Percentiles rank a stretch among this genome's conserved stretches.
Evolutionary conservation across 1,284 basidiomycete genomes (phyloP).

Genomic region (Heterobasidion occidentale): DNA sequence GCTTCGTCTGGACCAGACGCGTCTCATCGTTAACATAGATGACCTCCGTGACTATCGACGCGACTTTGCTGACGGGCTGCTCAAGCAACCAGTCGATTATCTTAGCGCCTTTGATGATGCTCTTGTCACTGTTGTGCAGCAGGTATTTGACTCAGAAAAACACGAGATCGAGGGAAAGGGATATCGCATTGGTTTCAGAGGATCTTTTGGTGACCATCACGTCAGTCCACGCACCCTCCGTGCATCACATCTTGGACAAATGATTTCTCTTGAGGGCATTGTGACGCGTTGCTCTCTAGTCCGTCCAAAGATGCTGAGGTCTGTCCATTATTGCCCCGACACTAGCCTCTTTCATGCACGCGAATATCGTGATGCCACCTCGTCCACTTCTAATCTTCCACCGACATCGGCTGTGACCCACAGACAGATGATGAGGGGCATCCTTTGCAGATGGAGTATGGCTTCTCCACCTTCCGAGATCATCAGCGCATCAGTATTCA

Average conservation of each 20-base stretch:
- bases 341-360: conserved; percentile 83
- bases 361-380: conserved; percentile 90
- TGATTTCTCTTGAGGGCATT: conserved; percentile 98
- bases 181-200: conserved; percentile 89
- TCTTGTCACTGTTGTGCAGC: conserved; percentile 67
- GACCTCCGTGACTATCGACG: conserved; percentile 93
- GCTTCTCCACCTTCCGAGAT: conserved; percentile 88
- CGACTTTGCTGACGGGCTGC: conserved; percentile 73
- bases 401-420: conserved; percentile 91
- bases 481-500: conserved; percentile 98
- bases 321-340: conserved; percentile 90
- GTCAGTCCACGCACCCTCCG: conserved; percentile 92
- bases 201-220: conserved; percentile 99
- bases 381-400: conserved; percentile 77
- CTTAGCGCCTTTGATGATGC: conserved; percentile 93
- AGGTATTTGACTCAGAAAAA: conserved; percentile 75
- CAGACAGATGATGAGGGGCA: conserved; percentile 89
- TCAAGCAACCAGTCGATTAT: conserved; percentile 85
- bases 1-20: conserved; percentile 78
- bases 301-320: conserved; percentile 96
- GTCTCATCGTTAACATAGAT: conserved; percentile 95
- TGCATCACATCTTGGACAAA: conserved; percentile 85
- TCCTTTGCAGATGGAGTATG: conserved; percentile 88
- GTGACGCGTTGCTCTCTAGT: conserved; percentile 98
- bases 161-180: conserved; percentile 76